Base-by-base conservation (phyloP, 495 filamentous ascomycete species). In the Parathielavia appendiculata region DNA sequence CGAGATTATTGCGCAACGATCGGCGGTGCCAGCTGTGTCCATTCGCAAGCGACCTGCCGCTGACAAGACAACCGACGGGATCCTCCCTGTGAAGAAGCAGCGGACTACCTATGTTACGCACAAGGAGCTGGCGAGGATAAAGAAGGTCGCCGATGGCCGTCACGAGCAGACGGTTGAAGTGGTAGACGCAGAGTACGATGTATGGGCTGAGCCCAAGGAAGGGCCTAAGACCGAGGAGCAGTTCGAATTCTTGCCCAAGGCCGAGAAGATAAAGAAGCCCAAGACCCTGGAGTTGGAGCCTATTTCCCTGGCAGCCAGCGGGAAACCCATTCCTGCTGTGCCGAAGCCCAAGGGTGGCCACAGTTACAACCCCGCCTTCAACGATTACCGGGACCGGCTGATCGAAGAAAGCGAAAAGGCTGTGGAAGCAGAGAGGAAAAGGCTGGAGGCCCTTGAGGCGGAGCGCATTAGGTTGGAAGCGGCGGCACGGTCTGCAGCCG, bases 291-390 rank as follows among this genome's bases (percentile, higher is more conserved):
- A 85, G 43, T 79, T 86, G 26, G 80, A 86, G 11, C 89, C 95
- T 4, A 79, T 95, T 43, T 89, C 92, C 6, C 79, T 97, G 16
- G 77, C 89, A 26, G 87, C 84, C 36, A 88, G 81, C 66, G 90
- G 90, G 9, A 92, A 90, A 62, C 65, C 77, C 0, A 73, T 95
- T 16, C 88, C 90, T 2, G 83, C 90, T n/a, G 86, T 97, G 7
- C 76, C 79, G 57, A 85, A 81, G 57, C 93, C 93, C 4, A 82
- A 82, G 17, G 89, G 84, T 2, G 91, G 89, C 43, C 86, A 83
- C 66, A 95, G 89, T 68, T 98, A 98, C 71, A 98, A 98, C 65
- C 93, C 93, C 0, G 75, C 78, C 9, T 93, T 92, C 57, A 79
- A 83, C 57, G 90, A 96, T 51, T 98, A 92, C 81, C 84, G 89